These are phyloP conservation scores for Wallacemonas sp. DNA, from an alignment of 208 protist species.

Conservation along the genomic window DNA sequence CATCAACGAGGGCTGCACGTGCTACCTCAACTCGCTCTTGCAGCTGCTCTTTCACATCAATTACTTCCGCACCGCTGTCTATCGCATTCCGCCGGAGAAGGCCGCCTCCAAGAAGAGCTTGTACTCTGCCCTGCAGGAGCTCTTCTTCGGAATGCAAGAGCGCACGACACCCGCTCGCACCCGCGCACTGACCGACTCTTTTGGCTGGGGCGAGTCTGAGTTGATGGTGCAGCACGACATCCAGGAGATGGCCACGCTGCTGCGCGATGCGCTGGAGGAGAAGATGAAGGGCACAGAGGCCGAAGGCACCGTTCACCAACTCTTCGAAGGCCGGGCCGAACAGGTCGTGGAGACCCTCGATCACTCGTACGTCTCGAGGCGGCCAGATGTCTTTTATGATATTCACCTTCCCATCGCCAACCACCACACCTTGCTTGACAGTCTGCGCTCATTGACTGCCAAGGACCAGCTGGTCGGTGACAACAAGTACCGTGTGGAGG, in stretches of 20 bases:
- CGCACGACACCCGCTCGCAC: constrained; percentile 64
- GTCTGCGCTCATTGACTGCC: constrained; percentile 66
- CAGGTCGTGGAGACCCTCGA: constrained; percentile 88
- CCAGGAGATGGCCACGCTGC: constrained; percentile 87
- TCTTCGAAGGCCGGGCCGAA: constrained; percentile 82
- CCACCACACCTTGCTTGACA: constrained; percentile 61
- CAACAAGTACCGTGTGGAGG: constrained; percentile 92
- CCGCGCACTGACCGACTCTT: constrained; percentile 83
- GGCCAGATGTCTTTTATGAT: constrained; percentile 87
- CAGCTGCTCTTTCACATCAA: constrained; percentile 86
- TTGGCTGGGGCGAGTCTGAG: constrained; percentile 87
- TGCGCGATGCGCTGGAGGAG: constrained; percentile 88
- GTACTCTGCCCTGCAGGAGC: constrained; percentile 70
- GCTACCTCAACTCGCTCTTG: constrained; percentile 91
- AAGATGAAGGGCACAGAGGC: constrained; percentile 87
- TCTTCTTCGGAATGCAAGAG: constrained; percentile 89
- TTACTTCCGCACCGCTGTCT: constrained; percentile 88
- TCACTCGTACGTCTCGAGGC: constrained; percentile 63
- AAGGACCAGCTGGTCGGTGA: constrained; percentile 87
- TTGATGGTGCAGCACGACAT: constrained; percentile 91
- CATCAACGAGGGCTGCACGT: constrained; percentile 91
- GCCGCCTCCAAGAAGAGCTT: constrained; percentile 26
- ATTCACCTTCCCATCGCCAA: constrained; percentile 83
- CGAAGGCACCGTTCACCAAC: constrained; percentile 81
- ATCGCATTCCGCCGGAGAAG: constrained; percentile 49